These are phyloP conservation scores for Pyrenopolyporus hunteri DNA, from an alignment of 495 filamentous ascomycete genomes.

Conservation along the genomic window DNA sequence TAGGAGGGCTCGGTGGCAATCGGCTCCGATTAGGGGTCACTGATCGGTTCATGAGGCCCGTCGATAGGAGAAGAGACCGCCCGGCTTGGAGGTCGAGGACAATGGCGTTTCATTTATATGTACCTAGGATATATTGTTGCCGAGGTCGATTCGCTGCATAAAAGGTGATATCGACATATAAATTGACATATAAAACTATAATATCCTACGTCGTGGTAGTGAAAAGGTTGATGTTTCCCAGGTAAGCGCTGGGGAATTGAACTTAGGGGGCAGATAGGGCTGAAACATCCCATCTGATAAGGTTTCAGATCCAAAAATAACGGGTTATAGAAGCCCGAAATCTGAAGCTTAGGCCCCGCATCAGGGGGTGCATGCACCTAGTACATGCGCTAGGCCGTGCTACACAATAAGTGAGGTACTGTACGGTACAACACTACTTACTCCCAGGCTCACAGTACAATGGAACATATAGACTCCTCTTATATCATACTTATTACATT, in stretches of 20 bases:
- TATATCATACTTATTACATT: too few relatives aligned
- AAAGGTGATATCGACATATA: neutral
- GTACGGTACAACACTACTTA: neutral
- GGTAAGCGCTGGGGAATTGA: constrained; percentile 7
- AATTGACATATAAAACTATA: neutral
- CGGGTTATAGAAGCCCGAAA: neutral
- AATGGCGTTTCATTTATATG: constrained; percentile 26
- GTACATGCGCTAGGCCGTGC: constrained; percentile 10
- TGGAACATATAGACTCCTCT: too few relatives aligned
- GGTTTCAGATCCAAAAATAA: constrained; percentile 29
- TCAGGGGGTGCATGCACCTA: constrained; percentile 30
- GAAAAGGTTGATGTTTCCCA: constrained; percentile 4
- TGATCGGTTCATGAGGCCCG: constrained; percentile 41
- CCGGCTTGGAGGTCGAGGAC: constrained; percentile 1
- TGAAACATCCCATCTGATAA: constrained; percentile 23
- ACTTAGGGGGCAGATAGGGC: constrained; percentile 19
- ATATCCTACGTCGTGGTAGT: constrained; percentile 10
- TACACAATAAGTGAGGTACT: neutral
- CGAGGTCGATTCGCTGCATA: too few relatives aligned
- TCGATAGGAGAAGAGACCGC: constrained; percentile 34
- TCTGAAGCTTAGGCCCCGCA: neutral
- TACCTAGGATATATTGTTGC: neutral
- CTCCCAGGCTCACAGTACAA: constrained; percentile 1
- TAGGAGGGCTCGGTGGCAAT: constrained; percentile 25
- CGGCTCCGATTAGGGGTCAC: constrained; percentile 31